phyloP scores from a whole-genome alignment of 129 eudicot species.

The Helichrysum umbraculigerum region DNA sequence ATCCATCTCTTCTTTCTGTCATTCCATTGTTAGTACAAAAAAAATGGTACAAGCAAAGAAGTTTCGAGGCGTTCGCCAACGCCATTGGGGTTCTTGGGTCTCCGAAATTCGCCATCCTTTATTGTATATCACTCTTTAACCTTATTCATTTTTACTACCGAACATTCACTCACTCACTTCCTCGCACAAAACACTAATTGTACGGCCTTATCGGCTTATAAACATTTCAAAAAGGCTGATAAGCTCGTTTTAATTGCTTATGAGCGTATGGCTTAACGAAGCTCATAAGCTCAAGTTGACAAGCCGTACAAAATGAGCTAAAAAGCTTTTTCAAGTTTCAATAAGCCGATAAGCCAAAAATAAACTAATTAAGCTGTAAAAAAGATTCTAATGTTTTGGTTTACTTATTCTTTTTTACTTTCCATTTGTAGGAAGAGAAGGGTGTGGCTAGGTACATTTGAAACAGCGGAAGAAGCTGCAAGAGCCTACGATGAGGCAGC shows the following conservation, averaged over 20 bases:
- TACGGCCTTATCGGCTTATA: background rate
- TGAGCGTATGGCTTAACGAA: background rate
- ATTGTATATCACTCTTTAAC: slow-evolving; percentile 38
- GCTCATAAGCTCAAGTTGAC: background rate
- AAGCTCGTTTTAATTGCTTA: background rate
- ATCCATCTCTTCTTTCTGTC: slow-evolving; percentile 22
- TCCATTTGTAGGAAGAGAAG: slow-evolving; percentile 68
- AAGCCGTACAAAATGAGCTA: too few relatives aligned
- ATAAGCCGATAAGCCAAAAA: too few relatives aligned
- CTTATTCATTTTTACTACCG: background rate
- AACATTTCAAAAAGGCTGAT: too few relatives aligned
- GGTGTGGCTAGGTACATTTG: slow-evolving; percentile 95
- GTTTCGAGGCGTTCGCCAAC: slow-evolving; percentile 96
- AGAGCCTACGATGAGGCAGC: slow-evolving; percentile 95
- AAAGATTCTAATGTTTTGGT: background rate
- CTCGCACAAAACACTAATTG: background rate
- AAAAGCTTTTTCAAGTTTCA: too few relatives aligned
- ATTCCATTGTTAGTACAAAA: background rate
- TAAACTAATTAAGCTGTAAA: background rate
- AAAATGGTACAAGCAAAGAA: slow-evolving; percentile 72
- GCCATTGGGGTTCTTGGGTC: slow-evolving; percentile 99
- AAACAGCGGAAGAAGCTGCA: slow-evolving; percentile 96
- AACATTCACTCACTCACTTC: background rate
- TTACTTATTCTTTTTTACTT: background rate
- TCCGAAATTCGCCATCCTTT: slow-evolving; percentile 97